Conservation (phyloP, 139 green algal species). For the Micractinium sp. region DNA sequence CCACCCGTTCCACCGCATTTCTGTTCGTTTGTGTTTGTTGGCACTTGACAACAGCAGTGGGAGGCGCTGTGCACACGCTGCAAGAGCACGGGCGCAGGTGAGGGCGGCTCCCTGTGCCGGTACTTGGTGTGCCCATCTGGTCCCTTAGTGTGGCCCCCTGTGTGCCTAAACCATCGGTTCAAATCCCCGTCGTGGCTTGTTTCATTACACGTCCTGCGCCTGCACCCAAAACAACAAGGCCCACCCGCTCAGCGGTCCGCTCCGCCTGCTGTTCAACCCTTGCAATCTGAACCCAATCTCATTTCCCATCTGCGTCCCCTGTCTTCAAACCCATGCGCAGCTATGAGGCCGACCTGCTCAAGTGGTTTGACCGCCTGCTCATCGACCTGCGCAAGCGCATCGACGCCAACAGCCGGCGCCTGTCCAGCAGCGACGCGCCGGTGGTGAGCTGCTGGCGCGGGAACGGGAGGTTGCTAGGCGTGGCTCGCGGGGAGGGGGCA, state of each 20-base stretch:
- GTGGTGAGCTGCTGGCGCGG: neutral
- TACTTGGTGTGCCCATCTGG: no score
- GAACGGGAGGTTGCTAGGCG: no score
- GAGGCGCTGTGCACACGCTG: slow-evolving; percentile 17
- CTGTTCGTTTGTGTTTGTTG: no score
- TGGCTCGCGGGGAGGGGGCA: neutral
- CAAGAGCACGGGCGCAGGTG: no score
- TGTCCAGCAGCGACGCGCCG: slow-evolving; percentile 16
- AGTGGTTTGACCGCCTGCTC: slow-evolving; percentile 55
- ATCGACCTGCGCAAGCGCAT: slow-evolving; percentile 55
- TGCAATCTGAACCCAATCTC: neutral
- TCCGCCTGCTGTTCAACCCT: neutral
- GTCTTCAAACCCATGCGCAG: neutral
- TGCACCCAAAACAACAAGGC: neutral
- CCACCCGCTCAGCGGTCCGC: neutral
- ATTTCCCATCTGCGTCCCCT: neutral
- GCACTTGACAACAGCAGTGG: slow-evolving; percentile 22
- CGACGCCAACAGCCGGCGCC: slow-evolving; percentile 47
- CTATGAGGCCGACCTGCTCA: slow-evolving; percentile 55
- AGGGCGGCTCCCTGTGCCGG: no score
- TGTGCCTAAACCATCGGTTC: no score
- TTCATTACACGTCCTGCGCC: no score
- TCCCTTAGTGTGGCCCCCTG: no score
- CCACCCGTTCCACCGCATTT: no score
- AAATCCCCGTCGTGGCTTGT: no score